Evolutionary conservation across 192 early-diverging fungal genomes (phyloP), one percentile per base, ranked within the genome.

Genomic region (Chytriomyces hyalinus): DNA sequence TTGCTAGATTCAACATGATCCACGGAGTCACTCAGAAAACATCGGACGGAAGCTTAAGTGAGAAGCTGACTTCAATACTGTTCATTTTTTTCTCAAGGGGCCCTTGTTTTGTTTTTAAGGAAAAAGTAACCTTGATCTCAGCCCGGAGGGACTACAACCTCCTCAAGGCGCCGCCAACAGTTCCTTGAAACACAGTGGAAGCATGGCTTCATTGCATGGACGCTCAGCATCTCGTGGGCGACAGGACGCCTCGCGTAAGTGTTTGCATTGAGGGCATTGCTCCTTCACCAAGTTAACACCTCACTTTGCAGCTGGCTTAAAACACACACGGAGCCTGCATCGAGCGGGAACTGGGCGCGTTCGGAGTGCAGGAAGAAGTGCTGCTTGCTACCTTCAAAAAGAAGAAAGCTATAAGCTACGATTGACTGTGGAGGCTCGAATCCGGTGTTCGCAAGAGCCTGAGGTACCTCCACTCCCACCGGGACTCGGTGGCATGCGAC

Each of bases 341-440:
- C 66, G 78, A 15, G 64, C 78, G 6, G 46, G 24, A n/a, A 66
- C 47, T 44, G 78, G 63, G 9, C 70, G 78, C 49, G 78, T 79
- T 36, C 66, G 78, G 13, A 73, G 70, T 26, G 78, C 71, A 24
- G 78, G 78, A 36, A 49, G 69, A 73, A 76, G 61, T 17, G 78
- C 78, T 11, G 62, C 67, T 61, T 79, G 78, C 50, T 79, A 79
- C 53, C 62, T 79, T 47, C 43, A 63, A 11, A 72, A 73, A 48
- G 78, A 79, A 46, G 78, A 73, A 66, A 51, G 61, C 63, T 73
- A 79, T 43, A 79, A 79, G 61, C 65, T 79, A 11, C 20, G 78
- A 1, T 49, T 79, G 36, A 79, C 78, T 15, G 49, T 79, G 10
- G 78, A 79, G 60, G 78, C 78, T 7, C 46, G 78, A 24, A 53